These are phyloP conservation scores for Backusella australiensis DNA, from an alignment of 192 early-diverging fungal species.

Conservation along the genomic window DNA sequence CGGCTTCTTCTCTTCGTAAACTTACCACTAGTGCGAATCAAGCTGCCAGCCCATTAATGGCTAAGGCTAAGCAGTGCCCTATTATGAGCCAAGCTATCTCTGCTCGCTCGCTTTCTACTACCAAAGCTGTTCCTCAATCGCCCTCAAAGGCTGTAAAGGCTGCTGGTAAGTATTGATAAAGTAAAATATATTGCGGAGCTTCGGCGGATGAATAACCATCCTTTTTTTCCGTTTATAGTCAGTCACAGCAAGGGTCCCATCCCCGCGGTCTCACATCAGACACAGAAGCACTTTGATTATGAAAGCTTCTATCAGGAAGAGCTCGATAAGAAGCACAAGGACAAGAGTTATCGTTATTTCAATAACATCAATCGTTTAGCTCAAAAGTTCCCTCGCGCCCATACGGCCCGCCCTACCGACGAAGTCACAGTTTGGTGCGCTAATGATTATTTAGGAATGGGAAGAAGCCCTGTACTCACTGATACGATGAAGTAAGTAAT, in stretches of 20 bases:
- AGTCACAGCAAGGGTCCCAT: constrained; percentile 28
- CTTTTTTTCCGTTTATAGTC: constrained; percentile 32
- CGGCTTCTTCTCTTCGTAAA: constrained; percentile 64
- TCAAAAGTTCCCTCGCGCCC: constrained; percentile 87
- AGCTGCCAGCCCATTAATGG: constrained; percentile 42
- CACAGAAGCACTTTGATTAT: constrained; percentile 78
- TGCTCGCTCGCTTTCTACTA: constrained; percentile 42
- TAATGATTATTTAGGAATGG: constrained; percentile 99
- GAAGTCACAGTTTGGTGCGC: constrained; percentile 98
- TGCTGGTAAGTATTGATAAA: constrained; percentile 16
- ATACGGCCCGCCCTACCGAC: constrained; percentile 81
- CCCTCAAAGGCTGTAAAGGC: constrained; percentile 18
- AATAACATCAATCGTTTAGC: constrained; percentile 99
- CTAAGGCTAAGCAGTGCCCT: constrained; percentile 69
- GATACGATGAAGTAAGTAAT: constrained; percentile 88
- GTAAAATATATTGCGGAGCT: background rate
- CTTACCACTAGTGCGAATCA: constrained; percentile 43
- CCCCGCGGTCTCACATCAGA: constrained; percentile 30
- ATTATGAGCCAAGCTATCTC: constrained; percentile 81
- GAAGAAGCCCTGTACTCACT: constrained; percentile 80
- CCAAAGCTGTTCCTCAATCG: constrained; percentile 10
- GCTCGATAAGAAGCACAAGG: constrained; percentile 93
- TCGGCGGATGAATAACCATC: background rate
- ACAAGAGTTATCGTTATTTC: constrained; percentile 98
- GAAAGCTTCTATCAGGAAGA: constrained; percentile 81